These are phyloP conservation scores for Diplocarpon rosae DNA, from an alignment of 2,329 filamentous ascomycete species.

Conservation along the genomic window DNA sequence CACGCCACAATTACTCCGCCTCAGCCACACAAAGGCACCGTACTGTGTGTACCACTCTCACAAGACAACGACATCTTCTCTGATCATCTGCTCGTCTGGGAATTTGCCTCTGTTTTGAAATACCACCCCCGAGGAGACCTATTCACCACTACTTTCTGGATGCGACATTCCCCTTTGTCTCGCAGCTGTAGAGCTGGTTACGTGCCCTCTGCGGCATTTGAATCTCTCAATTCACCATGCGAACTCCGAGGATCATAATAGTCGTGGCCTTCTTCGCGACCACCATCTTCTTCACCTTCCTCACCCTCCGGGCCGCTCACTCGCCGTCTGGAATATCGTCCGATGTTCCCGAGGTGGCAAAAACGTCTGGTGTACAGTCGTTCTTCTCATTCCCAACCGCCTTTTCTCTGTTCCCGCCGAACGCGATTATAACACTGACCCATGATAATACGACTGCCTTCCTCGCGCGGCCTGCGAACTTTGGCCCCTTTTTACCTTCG, in stretches of 20 bases:
- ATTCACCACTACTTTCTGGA: slow-evolving; percentile 10
- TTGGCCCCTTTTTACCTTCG: slow-evolving; percentile 67
- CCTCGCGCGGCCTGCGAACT: slow-evolving; percentile 82
- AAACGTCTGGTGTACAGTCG: slow-evolving; percentile 36
- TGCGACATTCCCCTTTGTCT: slow-evolving; percentile 12
- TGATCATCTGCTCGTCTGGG: too few species aligned
- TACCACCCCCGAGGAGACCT: not conserved
- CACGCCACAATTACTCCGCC: too few species aligned
- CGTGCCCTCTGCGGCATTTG: slow-evolving; percentile 15
- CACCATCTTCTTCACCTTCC: slow-evolving; percentile 23
- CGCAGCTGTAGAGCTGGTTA: slow-evolving; percentile 24
- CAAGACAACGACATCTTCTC: too few species aligned
- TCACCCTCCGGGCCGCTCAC: slow-evolving; percentile 25
- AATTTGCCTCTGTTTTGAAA: not conserved
- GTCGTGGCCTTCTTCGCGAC: slow-evolving; percentile 24
- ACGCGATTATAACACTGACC: slow-evolving; percentile 89
- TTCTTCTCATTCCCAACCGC: slow-evolving; percentile 64
- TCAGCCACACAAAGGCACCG: too few species aligned
- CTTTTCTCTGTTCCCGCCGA: slow-evolving; percentile 85
- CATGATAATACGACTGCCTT: slow-evolving; percentile 99
- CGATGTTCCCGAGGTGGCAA: slow-evolving; percentile 8
- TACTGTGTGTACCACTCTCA: too few species aligned
- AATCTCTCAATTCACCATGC: slow-evolving; percentile 21
- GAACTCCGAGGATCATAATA: slow-evolving; percentile 27
- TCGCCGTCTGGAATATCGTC: slow-evolving; percentile 14